Percentiles rank a stretch among this genome's conserved stretches.
Evolutionary conservation across 2,329 filamentous ascomycete species (phyloP).

Genomic region (Westerdykella sp.): DNA sequence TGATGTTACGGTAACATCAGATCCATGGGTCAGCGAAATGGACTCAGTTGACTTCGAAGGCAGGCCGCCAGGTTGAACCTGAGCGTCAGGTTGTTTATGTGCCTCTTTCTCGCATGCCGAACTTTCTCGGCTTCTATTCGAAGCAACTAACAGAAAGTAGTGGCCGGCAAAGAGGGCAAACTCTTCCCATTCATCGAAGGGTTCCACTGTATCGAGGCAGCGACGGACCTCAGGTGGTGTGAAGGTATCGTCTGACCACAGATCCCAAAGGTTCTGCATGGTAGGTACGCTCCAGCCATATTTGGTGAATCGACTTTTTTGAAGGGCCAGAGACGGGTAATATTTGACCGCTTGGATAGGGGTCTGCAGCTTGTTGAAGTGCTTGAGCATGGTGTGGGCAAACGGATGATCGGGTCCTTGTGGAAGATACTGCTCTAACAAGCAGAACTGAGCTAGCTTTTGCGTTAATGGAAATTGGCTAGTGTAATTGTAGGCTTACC

Average conservation of each 20-base stretch:
- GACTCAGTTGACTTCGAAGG: background rate
- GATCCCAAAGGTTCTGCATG: constrained; percentile 66
- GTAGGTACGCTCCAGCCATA: constrained; percentile 65
- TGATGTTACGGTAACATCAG: constrained; percentile 15
- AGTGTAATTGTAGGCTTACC: constrained; percentile 42
- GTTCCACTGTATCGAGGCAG: constrained; percentile 64
- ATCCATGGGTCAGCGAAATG: constrained; percentile 7
- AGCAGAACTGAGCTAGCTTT: constrained; percentile 65
- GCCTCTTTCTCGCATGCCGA: background rate
- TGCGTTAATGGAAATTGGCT: constrained; percentile 4
- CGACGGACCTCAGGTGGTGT: constrained; percentile 54
- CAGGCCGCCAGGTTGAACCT: background rate
- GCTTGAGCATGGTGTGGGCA: constrained; percentile 74
- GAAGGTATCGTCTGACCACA: constrained; percentile 68
- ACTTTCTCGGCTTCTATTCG: constrained; percentile 26
- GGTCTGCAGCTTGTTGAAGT: constrained; percentile 75
- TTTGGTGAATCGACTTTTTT: constrained; percentile 59
- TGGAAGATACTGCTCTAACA: constrained; percentile 81
- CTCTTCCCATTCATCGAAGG: constrained; percentile 96
- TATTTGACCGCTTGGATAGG: constrained; percentile 66
- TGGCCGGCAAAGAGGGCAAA: constrained; percentile 79
- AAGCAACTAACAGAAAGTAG: constrained; percentile 71
- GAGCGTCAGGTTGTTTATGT: background rate
- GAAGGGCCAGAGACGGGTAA: constrained; percentile 62
- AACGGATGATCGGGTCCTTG: constrained; percentile 75